Base-by-base conservation (phyloP, 192 early-diverging fungal species). In the Cetraspora pellucida region DNA sequence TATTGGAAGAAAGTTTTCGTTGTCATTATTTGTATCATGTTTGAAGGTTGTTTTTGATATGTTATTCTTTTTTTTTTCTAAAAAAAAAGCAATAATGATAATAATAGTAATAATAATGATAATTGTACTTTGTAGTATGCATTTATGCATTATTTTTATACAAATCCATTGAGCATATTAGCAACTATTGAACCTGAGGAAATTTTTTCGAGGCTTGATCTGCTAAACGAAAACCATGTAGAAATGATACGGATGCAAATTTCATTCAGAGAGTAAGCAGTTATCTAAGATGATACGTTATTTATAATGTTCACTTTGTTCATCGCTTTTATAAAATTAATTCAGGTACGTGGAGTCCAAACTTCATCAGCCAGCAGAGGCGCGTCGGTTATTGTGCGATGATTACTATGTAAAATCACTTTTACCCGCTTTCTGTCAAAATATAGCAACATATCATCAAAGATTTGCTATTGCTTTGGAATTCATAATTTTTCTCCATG, bases 61-160 rank as follows among this genome's bases (percentile, higher is more conserved):
- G 16, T 54, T 54, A 54, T 54, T 52, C 28, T 25, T 17, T 17
- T 37, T 50, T 25, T 50, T 47, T 25, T 8, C 8, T n/a, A n/a
- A n/a, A n/a, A n/a, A n/a, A n/a, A n/a, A n/a, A n/a, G n/a, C n/a
- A n/a, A n/a, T n/a, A n/a, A n/a, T n/a, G n/a, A n/a, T n/a, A n/a
- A n/a, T n/a, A n/a, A 17, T 16, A n/a, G 2, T 59, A 47, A 76
- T 19, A 61, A 11, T 54, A 72, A 46, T 54, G 5, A 37, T 49
- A 13, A 37, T 49, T 17, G 7, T 28, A 37, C 13, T 3, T 54
- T 45, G 30, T 82, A 96, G 88, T 96, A 93, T 80, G 89, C 92
- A 0, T 77, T 91, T 17, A 95, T 96, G 94, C 91, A 94, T 75
- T 90, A 94, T 77, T 97, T 88, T 75, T 96, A 92, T 74, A 85